phyloP scores from a whole-genome alignment of 495 filamentous ascomycete genomes.

The Daldinia bambusicola region DNA sequence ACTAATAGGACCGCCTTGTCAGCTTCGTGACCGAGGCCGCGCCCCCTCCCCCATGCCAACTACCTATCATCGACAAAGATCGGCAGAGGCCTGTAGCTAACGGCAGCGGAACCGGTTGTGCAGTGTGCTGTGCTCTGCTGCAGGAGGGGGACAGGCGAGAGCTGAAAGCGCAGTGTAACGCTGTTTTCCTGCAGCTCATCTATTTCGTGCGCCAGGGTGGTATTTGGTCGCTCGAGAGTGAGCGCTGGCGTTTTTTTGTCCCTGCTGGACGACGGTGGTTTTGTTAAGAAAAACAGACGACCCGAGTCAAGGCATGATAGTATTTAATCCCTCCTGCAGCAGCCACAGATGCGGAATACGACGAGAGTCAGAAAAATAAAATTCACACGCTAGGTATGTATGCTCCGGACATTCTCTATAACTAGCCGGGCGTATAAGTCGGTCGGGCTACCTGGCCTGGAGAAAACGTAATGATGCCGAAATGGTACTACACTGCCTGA shows the following conservation, averaged over 20 bases:
- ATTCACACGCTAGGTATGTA: no score
- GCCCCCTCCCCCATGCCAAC: not conserved
- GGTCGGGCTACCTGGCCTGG: not conserved
- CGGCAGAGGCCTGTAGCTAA: conserved; percentile 19
- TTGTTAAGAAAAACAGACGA: not conserved
- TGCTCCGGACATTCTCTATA: not conserved
- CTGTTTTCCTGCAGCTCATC: conserved; percentile 21
- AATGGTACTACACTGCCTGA: not conserved
- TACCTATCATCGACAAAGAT: conserved; percentile 18
- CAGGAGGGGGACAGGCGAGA: conserved; percentile 18
- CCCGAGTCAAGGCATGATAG: not conserved
- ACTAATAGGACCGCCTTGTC: conserved; percentile 13
- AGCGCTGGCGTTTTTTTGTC: not conserved
- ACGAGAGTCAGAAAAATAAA: no score
- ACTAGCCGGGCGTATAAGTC: not conserved
- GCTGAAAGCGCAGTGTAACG: conserved; percentile 40
- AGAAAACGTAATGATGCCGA: not conserved
- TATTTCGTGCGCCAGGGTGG: conserved; percentile 16
- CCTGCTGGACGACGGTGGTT: not conserved
- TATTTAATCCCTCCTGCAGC: not conserved
- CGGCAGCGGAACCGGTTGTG: conserved; percentile 19
- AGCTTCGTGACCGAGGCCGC: conserved; percentile 29
- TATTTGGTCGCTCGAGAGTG: conserved; percentile 1
- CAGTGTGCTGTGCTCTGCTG: conserved; percentile 13
- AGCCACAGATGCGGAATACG: not conserved